A percentile compares a stretch with the other conserved stretches of the same genome.
Evolutionary conservation across 805 yeast species (phyloP).

Genomic region (Yamadazyma insecticola): DNA sequence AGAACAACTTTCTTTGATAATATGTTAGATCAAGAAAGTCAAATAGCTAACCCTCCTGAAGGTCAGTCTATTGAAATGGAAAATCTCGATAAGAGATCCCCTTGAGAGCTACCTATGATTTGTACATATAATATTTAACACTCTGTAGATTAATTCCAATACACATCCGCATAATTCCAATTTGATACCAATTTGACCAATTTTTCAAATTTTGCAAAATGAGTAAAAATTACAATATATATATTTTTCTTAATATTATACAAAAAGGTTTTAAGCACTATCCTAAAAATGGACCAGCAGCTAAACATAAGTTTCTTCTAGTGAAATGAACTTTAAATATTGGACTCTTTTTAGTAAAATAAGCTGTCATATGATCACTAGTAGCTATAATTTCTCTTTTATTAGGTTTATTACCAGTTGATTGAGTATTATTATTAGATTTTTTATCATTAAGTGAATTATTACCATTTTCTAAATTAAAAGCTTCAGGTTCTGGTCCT

Average conservation of each 20-base stretch:
- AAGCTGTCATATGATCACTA: constrained; percentile 87
- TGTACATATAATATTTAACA: too few species aligned
- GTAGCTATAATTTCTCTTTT: constrained; percentile 75
- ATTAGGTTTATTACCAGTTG: constrained; percentile 34
- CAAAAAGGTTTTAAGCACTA: constrained; percentile 10
- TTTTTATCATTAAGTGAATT: constrained; percentile 7
- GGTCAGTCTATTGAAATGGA: constrained; percentile 9
- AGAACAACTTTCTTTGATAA: constrained; percentile 88
- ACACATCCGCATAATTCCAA: too few species aligned
- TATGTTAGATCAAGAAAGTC: constrained; percentile 52
- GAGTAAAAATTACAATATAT: too few species aligned
- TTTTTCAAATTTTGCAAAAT: too few species aligned
- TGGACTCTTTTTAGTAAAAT: constrained; percentile 90
- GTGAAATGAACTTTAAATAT: constrained; percentile 92
- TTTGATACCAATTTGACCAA: too few species aligned
- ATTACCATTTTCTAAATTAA: constrained; percentile 15
- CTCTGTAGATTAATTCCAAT: too few species aligned
- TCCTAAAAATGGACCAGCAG: constrained; percentile 76
- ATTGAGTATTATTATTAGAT: constrained; percentile 18
- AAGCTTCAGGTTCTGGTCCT: constrained; percentile 73
- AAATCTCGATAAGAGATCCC: constrained; percentile 3
- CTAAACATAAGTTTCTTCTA: constrained; percentile 81
- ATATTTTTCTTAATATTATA: too few species aligned
- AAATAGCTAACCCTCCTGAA: constrained; percentile 7
- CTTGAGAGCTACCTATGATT: too few species aligned